Conservation (phyloP, 768 basidiomycete genomes). For the Strobilomyces echinocephalus region DNA sequence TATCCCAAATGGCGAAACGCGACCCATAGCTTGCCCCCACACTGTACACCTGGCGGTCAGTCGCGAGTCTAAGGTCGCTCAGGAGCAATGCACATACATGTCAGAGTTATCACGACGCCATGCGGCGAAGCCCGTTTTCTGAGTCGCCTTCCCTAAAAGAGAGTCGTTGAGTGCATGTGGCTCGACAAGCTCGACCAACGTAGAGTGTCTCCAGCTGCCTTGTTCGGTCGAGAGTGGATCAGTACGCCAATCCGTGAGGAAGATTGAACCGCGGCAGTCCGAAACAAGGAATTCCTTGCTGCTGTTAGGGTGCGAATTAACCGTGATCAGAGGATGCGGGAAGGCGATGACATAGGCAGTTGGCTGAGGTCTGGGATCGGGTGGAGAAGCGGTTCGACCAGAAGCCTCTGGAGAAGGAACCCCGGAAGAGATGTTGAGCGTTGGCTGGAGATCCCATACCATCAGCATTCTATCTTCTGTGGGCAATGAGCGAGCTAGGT, state of each 20-base stretch:
- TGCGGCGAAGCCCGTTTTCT: conserved; percentile 55
- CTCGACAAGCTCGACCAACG: conserved; percentile 67
- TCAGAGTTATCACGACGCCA: conserved; percentile 70
- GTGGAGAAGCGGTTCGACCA: conserved; percentile 24
- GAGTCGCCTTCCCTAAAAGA: conserved; percentile 40
- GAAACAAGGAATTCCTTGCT: conserved; percentile 78
- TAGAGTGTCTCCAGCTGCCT: conserved; percentile 56
- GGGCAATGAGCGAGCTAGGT: not conserved
- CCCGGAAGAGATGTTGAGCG: conserved; percentile 40
- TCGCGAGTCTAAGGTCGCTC: not conserved
- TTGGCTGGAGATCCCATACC: conserved; percentile 80
- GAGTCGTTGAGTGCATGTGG: conserved; percentile 57
- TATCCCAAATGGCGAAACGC: conserved; percentile 75
- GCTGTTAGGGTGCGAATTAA: conserved; percentile 65
- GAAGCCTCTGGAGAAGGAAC: conserved; percentile 31
- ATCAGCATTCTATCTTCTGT: conserved; percentile 79
- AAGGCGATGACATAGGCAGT: conserved; percentile 75
- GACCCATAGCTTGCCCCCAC: conserved; percentile 72
- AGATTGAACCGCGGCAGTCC: conserved; percentile 69
- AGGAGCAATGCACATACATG: conserved; percentile 48
- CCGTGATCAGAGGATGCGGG: conserved; percentile 63
- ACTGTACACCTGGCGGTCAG: conserved; percentile 33
- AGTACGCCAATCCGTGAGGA: conserved; percentile 78
- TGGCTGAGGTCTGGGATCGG: conserved; percentile 52
- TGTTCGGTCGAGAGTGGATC: conserved; percentile 53